phyloP scores from a whole-genome alignment of 2,329 filamentous ascomycete species.

The Aspergillus clavatus region DNA sequence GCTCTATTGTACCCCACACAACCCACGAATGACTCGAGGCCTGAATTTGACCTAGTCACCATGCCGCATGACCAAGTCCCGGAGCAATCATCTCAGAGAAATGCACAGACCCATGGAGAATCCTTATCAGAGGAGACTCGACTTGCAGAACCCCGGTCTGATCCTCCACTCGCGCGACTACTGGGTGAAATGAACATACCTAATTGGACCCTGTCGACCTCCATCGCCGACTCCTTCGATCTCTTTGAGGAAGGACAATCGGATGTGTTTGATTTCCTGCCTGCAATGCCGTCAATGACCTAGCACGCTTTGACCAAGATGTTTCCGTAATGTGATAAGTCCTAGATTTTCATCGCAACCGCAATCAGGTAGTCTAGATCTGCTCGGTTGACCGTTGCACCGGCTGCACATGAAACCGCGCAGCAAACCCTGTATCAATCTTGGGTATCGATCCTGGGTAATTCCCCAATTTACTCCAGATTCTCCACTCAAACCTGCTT shows the following conservation, averaged over 20 bases:
- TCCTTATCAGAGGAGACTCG: constrained; percentile 13
- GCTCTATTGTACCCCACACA: neutral
- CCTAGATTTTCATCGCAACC: neutral
- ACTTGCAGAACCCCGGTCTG: constrained; percentile 17
- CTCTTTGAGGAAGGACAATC: constrained; percentile 35
- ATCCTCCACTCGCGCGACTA: constrained; percentile 15
- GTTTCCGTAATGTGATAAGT: neutral
- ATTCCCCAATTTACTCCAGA: neutral
- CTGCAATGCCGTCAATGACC: constrained; percentile 30
- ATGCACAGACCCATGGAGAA: constrained; percentile 16
- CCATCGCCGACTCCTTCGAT: constrained; percentile 35
- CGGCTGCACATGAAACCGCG: neutral
- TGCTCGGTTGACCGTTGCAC: neutral
- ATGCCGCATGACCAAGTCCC: neutral
- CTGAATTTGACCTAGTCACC: constrained; percentile 2
- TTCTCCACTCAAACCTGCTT: neutral
- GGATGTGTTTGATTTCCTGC: constrained; percentile 35
- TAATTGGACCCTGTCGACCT: constrained; percentile 34
- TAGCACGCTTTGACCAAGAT: neutral
- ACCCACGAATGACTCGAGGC: neutral
- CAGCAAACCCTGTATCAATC: neutral
- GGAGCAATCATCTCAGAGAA: constrained; percentile 6
- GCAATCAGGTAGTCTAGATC: neutral
- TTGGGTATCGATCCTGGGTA: no score
- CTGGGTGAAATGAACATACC: constrained; percentile 30